These are phyloP conservation scores for Agroathelia rolfsii DNA, from an alignment of 1,284 basidiomycete genomes.

Conservation along the genomic window DNA sequence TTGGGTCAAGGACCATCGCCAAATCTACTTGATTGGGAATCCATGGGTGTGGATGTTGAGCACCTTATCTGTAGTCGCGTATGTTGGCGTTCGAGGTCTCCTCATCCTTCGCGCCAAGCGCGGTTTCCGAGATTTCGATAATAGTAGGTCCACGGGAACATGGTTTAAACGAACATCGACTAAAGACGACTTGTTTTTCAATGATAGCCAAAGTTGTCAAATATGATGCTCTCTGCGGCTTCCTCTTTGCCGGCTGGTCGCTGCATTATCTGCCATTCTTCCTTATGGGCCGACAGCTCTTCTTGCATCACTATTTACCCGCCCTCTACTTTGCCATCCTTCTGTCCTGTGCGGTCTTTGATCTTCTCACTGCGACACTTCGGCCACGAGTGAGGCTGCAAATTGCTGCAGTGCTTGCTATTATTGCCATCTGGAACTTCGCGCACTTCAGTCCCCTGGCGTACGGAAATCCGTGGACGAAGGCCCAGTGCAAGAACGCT, in stretches of 20 bases:
- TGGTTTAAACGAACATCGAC: no score
- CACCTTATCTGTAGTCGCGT: slow-evolving; percentile 60
- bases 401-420: slow-evolving; percentile 62
- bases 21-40: slow-evolving; percentile 94
- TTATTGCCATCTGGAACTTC: slow-evolving; percentile 75
- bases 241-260: slow-evolving; percentile 90
- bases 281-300: slow-evolving; percentile 92
- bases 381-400: slow-evolving; percentile 72
- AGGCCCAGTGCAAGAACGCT: slow-evolving; percentile 62
- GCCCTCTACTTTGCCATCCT: slow-evolving; percentile 92
- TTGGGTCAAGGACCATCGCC: slow-evolving; percentile 94
- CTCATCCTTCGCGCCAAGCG: slow-evolving; percentile 85
- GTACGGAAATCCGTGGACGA: slow-evolving; percentile 88
- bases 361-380: slow-evolving; percentile 73
- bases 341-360: slow-evolving; percentile 72
- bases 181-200: slow-evolving; percentile 9
- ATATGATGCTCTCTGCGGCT: slow-evolving; percentile 86
- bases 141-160: slow-evolving; percentile 64
- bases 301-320: slow-evolving; percentile 95
- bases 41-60: slow-evolving; percentile 89
- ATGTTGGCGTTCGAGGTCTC: slow-evolving; percentile 61
- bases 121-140: slow-evolving; percentile 85
- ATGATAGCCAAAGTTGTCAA: slow-evolving; percentile 84
- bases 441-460: slow-evolving; percentile 73
- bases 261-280: slow-evolving; percentile 95